Evolutionary conservation across 495 filamentous ascomycete species (phyloP).

Genomic region (Platismatia glauca): DNA sequence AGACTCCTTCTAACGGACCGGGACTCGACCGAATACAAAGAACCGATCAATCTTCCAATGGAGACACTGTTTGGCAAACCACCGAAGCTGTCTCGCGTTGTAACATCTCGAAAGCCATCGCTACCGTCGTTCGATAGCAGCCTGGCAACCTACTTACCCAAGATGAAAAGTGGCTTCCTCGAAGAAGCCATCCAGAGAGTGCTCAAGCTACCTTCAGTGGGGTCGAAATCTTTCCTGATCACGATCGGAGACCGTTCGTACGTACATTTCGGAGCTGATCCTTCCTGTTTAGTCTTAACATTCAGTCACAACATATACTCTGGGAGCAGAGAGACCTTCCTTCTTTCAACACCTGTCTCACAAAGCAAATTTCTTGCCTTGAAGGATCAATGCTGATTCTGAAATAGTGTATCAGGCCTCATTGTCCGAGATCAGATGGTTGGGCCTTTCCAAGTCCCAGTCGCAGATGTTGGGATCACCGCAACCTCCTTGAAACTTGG

Average conservation of each 20-base stretch:
- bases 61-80: conserved; percentile 85
- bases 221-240: conserved; percentile 93
- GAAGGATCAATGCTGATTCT: neutral
- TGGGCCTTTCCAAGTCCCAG: conserved; percentile 91
- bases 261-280: neutral
- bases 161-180: conserved; percentile 55
- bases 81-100: conserved; percentile 71
- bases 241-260: conserved; percentile 77
- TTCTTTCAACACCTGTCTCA: too few relatives aligned
- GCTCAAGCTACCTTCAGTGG: conserved; percentile 76
- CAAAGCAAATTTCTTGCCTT: neutral
- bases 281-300: neutral
- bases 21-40: conserved; percentile 65
- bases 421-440: conserved; percentile 96
- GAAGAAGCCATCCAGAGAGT: conserved; percentile 70
- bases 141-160: conserved; percentile 53
- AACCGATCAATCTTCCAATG: conserved; percentile 86
- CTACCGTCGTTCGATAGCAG: conserved; percentile 66
- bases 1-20: conserved; percentile 73
- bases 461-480: conserved; percentile 88
- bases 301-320: too few relatives aligned
- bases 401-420: too few relatives aligned
- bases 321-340: too few relatives aligned
- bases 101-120: conserved; percentile 59
- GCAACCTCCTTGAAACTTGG: conserved; percentile 66